Evolutionary conservation across 1,139 yeast genomes (phyloP).

Genomic region (Pichia inconspicua): DNA sequence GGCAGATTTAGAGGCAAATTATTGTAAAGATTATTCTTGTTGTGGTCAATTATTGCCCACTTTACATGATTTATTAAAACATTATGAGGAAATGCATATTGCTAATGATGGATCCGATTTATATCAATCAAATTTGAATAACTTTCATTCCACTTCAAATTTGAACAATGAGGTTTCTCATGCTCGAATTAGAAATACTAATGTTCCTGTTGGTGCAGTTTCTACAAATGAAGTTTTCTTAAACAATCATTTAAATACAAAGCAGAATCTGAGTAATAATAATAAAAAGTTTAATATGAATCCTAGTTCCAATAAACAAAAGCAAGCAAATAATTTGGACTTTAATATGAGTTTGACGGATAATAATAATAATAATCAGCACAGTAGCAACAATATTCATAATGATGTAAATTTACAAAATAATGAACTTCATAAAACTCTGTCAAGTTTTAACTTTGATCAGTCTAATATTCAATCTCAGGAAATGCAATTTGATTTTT

Average conservation of each 20-base stretch:
- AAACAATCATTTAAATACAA: conserved; percentile 17
- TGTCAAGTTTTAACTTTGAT: conserved; percentile 22
- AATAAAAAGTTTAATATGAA: conserved; percentile 9
- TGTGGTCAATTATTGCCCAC: conserved; percentile 92
- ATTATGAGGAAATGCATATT: conserved; percentile 94
- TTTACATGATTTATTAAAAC: conserved; percentile 84
- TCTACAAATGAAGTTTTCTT: conserved; percentile 82
- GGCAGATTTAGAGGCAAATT: conserved; percentile 90
- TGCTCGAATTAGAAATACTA: conserved; percentile 29
- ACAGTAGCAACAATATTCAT: not conserved
- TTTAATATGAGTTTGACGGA: conserved; percentile 6
- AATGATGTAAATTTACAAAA: not conserved
- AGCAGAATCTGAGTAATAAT: conserved; percentile 9
- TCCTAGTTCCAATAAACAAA: conserved; percentile 1
- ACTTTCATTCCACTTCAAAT: not conserved
- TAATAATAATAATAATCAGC: conserved; percentile 1
- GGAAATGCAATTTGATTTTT: conserved; percentile 9
- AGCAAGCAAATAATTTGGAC: conserved; percentile 3
- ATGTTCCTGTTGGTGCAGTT: conserved; percentile 43
- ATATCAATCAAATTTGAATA: not conserved
- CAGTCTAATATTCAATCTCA: conserved; percentile 8
- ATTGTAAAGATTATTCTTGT: conserved; percentile 93
- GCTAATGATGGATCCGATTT: conserved; percentile 32
- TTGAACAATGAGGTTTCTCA: conserved; percentile 13
- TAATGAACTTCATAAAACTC: conserved; percentile 11